phyloP scores from a whole-genome alignment of 192 early-diverging fungal genomes.

The Backusella parvicylindrica region DNA sequence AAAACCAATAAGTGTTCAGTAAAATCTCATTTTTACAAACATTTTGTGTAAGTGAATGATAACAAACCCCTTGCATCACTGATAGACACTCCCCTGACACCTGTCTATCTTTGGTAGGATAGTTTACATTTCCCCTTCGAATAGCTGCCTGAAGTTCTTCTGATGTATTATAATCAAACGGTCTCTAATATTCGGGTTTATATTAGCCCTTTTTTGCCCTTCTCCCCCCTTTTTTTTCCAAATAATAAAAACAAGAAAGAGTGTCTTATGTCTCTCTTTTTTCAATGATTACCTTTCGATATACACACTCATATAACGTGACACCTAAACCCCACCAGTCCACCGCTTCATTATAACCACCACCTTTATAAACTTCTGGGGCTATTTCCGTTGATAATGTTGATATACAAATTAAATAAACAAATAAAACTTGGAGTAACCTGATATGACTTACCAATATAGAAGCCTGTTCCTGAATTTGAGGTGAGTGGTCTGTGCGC shows the following conservation, averaged over 20 bases:
- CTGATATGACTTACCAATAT: conserved; percentile 88
- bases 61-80: conserved; percentile 66
- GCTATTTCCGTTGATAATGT: conserved; percentile 33
- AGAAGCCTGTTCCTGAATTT: conserved; percentile 86
- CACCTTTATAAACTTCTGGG: conserved; percentile 65
- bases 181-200: conserved; percentile 37
- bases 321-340: conserved; percentile 99
- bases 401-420: not conserved
- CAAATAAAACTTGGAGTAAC: conserved; percentile 17
- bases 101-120: conserved; percentile 45
- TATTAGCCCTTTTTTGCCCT: not conserved
- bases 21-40: no score
- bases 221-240: not conserved
- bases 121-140: conserved; percentile 61
- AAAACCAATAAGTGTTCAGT: no score
- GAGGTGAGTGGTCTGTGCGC: conserved; percentile 64
- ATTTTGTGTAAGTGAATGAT: not conserved
- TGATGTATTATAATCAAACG: conserved; percentile 63
- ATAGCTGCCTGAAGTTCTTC: conserved; percentile 63
- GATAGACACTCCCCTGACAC: conserved; percentile 63
- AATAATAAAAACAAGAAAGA: not conserved
- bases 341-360: conserved; percentile 78
- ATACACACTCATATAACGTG: conserved; percentile 85
- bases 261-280: not conserved
- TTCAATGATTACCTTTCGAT: conserved; percentile 54